Conservation (phyloP, 345 rosid species). For the Raphanus raphanistrum region DNA sequence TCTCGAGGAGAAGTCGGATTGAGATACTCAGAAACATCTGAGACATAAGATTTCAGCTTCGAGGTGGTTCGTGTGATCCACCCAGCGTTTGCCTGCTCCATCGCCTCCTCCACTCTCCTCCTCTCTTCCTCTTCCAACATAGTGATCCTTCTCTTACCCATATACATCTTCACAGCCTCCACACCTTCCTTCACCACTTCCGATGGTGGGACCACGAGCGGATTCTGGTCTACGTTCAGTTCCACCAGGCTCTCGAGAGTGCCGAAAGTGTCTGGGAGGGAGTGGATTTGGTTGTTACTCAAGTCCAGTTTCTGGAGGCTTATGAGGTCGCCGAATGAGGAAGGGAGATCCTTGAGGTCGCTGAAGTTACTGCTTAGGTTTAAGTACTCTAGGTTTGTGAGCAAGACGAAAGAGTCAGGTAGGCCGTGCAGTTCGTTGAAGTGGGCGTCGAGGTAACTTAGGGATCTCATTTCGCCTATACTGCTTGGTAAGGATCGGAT, state of each 20-base stretch:
- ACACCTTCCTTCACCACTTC: conserved; percentile 70
- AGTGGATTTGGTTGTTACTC: conserved; percentile 85
- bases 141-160: conserved; percentile 73
- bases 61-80: conserved; percentile 88
- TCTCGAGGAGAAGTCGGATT: conserved; percentile 46
- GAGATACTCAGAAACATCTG: conserved; percentile 55
- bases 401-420: conserved; percentile 58
- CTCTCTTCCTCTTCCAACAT: conserved; percentile 74
- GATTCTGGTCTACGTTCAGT: conserved; percentile 71
- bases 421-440: conserved; percentile 77
- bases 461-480: conserved; percentile 68
- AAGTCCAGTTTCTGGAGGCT: conserved; percentile 82
- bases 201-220: conserved; percentile 63
- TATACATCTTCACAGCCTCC: conserved; percentile 64
- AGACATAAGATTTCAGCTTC: conserved; percentile 57
- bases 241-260: conserved; percentile 64
- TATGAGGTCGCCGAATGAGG: conserved; percentile 64
- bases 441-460: conserved; percentile 70
- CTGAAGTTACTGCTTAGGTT: conserved; percentile 77
- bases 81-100: conserved; percentile 54
- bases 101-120: conserved; percentile 45
- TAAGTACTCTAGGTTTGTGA: conserved; percentile 67
- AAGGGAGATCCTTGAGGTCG: conserved; percentile 72
- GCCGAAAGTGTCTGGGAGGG: conserved; percentile 80
- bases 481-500: conserved; percentile 70